Evolutionary conservation across 495 filamentous ascomycete genomes (phyloP).

Genomic region (Trichoderma erinaceum): DNA sequence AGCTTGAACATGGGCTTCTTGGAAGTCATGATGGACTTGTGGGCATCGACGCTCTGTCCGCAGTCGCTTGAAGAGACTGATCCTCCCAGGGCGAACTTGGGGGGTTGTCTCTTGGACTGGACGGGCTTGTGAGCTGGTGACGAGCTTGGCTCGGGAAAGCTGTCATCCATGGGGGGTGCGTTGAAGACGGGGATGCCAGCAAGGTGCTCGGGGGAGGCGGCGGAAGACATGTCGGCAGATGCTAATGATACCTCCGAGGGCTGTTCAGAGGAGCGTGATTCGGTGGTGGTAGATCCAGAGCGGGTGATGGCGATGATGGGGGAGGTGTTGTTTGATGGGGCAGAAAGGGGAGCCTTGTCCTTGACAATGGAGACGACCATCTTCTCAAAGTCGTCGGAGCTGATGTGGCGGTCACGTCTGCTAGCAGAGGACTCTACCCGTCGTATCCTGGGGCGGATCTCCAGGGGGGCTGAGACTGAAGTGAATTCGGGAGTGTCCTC

Average conservation of each 20-base stretch:
- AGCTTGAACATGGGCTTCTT: slow-evolving; percentile 73
- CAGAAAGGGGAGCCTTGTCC: slow-evolving; percentile 61
- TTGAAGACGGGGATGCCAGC: slow-evolving; percentile 37
- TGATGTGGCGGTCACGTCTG: slow-evolving; percentile 80
- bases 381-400: slow-evolving; percentile 76
- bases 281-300: slow-evolving; percentile 34
- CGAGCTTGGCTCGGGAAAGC: slow-evolving; percentile 40
- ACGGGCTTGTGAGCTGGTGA: slow-evolving; percentile 43
- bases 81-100: slow-evolving; percentile 50
- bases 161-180: slow-evolving; percentile 21
- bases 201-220: slow-evolving; percentile 64
- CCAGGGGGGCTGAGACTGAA: slow-evolving; percentile 48
- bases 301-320: slow-evolving; percentile 20
- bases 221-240: slow-evolving; percentile 49
- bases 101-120: slow-evolving; percentile 42
- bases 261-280: slow-evolving; percentile 27
- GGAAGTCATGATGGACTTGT: slow-evolving; percentile 42
- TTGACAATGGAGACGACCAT: slow-evolving; percentile 82
- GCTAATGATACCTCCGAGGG: slow-evolving; percentile 31
- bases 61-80: slow-evolving; percentile 44
- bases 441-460: slow-evolving; percentile 54
- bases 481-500: slow-evolving; percentile 68
- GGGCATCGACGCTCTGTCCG: slow-evolving; percentile 38
- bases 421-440: slow-evolving; percentile 50
- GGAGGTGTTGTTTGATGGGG: slow-evolving; percentile 48